Evolutionary conservation across 164 flowering plant species (phyloP), one percentile per base, ranked within the genome.

Genomic region (Paratinospora sagittata): DNA sequence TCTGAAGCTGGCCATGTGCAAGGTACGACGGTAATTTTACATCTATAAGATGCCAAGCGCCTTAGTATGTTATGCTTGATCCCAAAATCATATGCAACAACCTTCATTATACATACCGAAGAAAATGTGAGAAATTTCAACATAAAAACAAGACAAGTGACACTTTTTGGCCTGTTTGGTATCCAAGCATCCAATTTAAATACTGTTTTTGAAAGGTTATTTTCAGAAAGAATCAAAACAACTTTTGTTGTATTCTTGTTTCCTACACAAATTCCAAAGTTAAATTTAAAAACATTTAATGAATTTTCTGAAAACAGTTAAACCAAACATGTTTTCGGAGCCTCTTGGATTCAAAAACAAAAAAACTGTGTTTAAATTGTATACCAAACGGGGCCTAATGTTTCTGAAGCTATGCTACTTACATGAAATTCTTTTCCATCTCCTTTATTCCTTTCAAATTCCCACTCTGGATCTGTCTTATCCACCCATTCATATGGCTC

Each of bases 41-140:
- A 91, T 37, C 97, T 95, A 69, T 82, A 78, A 8, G 97, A 89
- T 69, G 91, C 86, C 75, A 91, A 64, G 8, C 95, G 89, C 78
- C 89, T 83, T 49, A 91, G 73, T 72, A 91, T 91, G 70, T 91
- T 91, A 17, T 85, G 88, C 84, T 91, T 91, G 84, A 91, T 90
- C 57, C 97, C 97, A 84, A 89, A 90, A 84, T 91, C 97, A 80
- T 91, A 91, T 33, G 97, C 95, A 71, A 90, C 79, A 70, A 90
- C 95, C 97, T 91, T 78, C 77, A 81, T 47, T 55, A 19, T 16
- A 71, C 17, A 57, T 7, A 74, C 27, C 71, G 0, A 69, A 1
- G 33, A 57, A 14, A 63, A 7, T 14, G 57, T 45, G 30, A 65
- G 23, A 73, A 58, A 61, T 30, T 26, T 27, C 27, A 70, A 70